These are phyloP conservation scores for Tricharina praecox DNA, from an alignment of 495 filamentous ascomycete genomes.

Conservation along the genomic window DNA sequence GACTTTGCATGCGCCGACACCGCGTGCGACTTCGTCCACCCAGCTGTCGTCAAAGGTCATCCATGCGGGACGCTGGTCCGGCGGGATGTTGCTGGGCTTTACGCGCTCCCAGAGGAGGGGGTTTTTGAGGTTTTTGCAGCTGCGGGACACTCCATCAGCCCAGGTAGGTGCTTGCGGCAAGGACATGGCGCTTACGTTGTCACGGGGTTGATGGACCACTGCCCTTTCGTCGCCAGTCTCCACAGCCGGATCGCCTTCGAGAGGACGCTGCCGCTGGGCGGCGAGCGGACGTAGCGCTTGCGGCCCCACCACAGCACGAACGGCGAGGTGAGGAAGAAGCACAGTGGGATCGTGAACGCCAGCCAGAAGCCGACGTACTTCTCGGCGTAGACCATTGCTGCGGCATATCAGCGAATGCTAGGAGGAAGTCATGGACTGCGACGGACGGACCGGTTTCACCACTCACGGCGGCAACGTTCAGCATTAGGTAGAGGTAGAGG, in stretches of 20 bases:
- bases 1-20: slow-evolving; percentile 48
- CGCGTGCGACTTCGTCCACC: slow-evolving; percentile 49
- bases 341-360: slow-evolving; percentile 41
- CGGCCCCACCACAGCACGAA: slow-evolving; percentile 41
- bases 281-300: slow-evolving; percentile 38
- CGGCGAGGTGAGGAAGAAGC: slow-evolving; percentile 42
- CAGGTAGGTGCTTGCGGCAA: no score
- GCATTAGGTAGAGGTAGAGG: slow-evolving; percentile 46
- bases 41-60: slow-evolving; percentile 54
- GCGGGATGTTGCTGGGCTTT: slow-evolving; percentile 39
- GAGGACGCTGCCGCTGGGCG: slow-evolving; percentile 46
- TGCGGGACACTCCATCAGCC: no score
- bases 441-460: slow-evolving; percentile 28
- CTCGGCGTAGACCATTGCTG: slow-evolving; percentile 27
- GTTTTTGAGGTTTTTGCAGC: slow-evolving; percentile 34
- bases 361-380: slow-evolving; percentile 61
- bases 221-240: slow-evolving; percentile 39
- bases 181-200: no score
- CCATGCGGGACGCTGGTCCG: slow-evolving; percentile 36
- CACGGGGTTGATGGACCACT: slow-evolving; percentile 36
- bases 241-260: slow-evolving; percentile 38
- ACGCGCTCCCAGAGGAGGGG: slow-evolving; percentile 42
- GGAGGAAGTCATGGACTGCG: background rate
- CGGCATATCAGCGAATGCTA: background rate
- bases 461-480: slow-evolving; percentile 47